A percentile compares a stretch with the other conserved stretches of the same genome.
Evolutionary conservation across 495 filamentous ascomycete species (phyloP).

Genomic region (Pyrenula massariospora): DNA sequence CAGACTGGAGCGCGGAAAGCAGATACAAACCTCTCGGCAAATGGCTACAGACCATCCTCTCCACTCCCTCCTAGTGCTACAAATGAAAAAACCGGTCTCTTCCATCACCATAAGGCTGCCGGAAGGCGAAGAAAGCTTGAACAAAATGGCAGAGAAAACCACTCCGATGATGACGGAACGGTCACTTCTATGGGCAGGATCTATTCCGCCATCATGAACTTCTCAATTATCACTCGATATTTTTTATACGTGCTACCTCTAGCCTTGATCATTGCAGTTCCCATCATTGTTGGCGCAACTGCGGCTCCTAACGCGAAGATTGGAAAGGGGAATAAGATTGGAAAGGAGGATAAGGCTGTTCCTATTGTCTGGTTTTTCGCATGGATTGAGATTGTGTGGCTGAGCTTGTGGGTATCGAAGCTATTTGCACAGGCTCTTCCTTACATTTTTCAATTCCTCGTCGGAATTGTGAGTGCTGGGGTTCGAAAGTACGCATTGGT

Average conservation of each 20-base stretch:
- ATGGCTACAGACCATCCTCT: slow-evolving; percentile 7
- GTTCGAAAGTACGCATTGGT: slow-evolving; percentile 88
- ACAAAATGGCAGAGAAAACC: slow-evolving; percentile 28
- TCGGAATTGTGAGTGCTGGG: slow-evolving; percentile 81
- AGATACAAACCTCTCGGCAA: slow-evolving; percentile 16
- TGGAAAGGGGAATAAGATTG: no score
- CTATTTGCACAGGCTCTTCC: slow-evolving; percentile 70
- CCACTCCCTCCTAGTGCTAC: slow-evolving; percentile 8
- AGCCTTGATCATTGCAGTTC: slow-evolving; percentile 60
- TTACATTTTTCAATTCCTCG: slow-evolving; percentile 70
- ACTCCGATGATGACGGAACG: slow-evolving; percentile 45
- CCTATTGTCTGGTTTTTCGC: slow-evolving; percentile 68
- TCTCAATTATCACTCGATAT: slow-evolving; percentile 78
- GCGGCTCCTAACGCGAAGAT: slow-evolving; percentile 38
- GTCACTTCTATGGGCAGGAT: slow-evolving; percentile 77
- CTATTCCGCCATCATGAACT: slow-evolving; percentile 75
- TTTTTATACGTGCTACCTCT: slow-evolving; percentile 79
- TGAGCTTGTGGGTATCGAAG: slow-evolving; percentile 80
- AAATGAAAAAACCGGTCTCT: slow-evolving; percentile 41
- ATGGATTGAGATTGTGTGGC: slow-evolving; percentile 89
- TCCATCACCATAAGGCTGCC: slow-evolving; percentile 29
- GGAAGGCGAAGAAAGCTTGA: slow-evolving; percentile 42
- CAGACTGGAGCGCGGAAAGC: slow-evolving; percentile 32
- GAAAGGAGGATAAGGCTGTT: slow-evolving; percentile 33
- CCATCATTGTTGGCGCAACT: slow-evolving; percentile 65